These are phyloP conservation scores for Hypericum perforatum DNA, from an alignment of 345 rosid genomes.

Conservation along the genomic window DNA sequence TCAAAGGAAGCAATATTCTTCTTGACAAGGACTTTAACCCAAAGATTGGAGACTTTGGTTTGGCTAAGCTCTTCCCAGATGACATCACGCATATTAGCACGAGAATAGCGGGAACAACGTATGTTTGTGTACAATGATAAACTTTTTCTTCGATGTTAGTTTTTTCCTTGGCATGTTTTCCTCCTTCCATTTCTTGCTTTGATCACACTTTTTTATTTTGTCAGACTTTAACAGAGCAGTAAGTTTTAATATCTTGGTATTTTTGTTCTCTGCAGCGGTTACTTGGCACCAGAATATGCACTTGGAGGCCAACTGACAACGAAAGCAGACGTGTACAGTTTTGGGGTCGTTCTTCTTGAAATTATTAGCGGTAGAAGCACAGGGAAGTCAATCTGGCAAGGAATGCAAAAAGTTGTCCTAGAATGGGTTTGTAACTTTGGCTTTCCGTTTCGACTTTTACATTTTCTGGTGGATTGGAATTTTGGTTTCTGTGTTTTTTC, in stretches of 20 bases:
- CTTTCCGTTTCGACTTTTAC: neutral
- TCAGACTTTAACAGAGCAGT: too few relatives aligned
- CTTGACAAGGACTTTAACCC: constrained; percentile 70
- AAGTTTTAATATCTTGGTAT: neutral
- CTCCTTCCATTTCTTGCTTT: too few relatives aligned
- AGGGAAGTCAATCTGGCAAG: constrained; percentile 36
- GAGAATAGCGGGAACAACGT: constrained; percentile 94
- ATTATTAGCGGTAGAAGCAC: constrained; percentile 50
- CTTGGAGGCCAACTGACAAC: constrained; percentile 57
- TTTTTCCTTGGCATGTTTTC: too few relatives aligned
- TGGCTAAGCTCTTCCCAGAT: constrained; percentile 96
- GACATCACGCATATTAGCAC: constrained; percentile 91
- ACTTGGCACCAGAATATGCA: constrained; percentile 77
- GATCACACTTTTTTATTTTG: too few relatives aligned
- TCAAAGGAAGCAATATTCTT: constrained; percentile 89
- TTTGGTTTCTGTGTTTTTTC: neutral
- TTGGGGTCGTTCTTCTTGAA: constrained; percentile 57
- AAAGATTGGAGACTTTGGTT: constrained; percentile 90
- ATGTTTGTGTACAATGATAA: constrained; percentile 11
- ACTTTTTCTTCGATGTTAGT: neutral
- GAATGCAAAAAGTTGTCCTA: constrained; percentile 33
- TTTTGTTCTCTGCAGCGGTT: constrained; percentile 46
- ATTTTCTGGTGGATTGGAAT: neutral
- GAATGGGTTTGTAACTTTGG: constrained; percentile 37
- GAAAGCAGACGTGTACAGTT: constrained; percentile 76